These are phyloP conservation scores for Boletus vermiculosoides DNA, from an alignment of 768 basidiomycete genomes.

Conservation along the genomic window DNA sequence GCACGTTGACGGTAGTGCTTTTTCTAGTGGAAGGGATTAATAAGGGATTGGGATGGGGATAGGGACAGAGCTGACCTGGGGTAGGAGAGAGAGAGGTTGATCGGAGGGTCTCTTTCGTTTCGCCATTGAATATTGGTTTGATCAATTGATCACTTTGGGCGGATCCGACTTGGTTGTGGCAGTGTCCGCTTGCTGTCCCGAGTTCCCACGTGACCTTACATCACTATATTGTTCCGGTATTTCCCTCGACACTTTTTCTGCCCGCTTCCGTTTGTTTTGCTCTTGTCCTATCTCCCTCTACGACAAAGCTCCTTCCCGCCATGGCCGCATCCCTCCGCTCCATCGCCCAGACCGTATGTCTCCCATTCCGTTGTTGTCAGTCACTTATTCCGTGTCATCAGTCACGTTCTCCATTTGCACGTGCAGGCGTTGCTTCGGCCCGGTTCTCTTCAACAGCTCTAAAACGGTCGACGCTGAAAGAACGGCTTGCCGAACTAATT, in stretches of 20 bases:
- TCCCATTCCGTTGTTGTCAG: conserved; percentile 17
- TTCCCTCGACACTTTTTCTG: conserved; percentile 21
- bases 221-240: conserved; percentile 22
- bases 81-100: conserved; percentile 34
- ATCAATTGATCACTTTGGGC: too few species aligned
- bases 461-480: conserved; percentile 80
- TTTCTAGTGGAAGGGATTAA: conserved; percentile 48
- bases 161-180: too few species aligned
- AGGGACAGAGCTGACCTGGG: conserved; percentile 42
- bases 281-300: not conserved
- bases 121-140: conserved; percentile 12
- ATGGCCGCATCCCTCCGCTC: conserved; percentile 47
- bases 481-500: conserved; percentile 91
- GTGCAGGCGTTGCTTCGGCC: conserved; percentile 44
- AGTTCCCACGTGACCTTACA: conserved; percentile 14
- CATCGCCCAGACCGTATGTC: conserved; percentile 35
- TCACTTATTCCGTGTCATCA: conserved; percentile 22
- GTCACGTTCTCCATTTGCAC: conserved; percentile 51
- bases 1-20: conserved; percentile 81
- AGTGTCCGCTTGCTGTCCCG: not conserved
- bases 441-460: conserved; percentile 64
- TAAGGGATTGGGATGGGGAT: not conserved
- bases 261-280: not conserved
- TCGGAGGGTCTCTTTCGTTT: conserved; percentile 28
- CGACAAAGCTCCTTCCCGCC: conserved; percentile 8